Evolutionary conservation across 2,329 filamentous ascomycete genomes (phyloP), one percentile per base, ranked within the genome.

Genomic region (Nannizziopsis arthrosporioides): DNA sequence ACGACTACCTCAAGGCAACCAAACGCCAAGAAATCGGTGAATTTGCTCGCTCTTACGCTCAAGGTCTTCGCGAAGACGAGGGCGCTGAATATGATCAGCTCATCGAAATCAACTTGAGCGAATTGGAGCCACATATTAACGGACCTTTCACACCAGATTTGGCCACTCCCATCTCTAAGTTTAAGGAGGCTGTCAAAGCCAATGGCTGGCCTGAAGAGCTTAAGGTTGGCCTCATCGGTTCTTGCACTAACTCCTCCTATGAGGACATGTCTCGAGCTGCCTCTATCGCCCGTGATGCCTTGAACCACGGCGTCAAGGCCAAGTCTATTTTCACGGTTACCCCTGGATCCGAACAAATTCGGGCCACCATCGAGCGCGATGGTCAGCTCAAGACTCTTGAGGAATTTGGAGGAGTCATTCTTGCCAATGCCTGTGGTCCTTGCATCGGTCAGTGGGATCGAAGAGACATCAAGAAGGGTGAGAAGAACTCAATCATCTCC

Each of bases 131-230:
- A 57, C 87, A 96, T 68, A 88, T 98, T 75, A 98, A 98, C 75
- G 92, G 92, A 57, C 92, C 92, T 56, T 96, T 96, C 80, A 98
- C 92, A 22, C 92, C 92, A 53, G 92, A 98, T 80, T 77, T 98
- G 72, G 89, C 88, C 48, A 96, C 92, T 6, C 92, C 92, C 44
- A 93, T 98, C 68, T 94, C 87, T 72, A 92, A 95, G 75, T 94
- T 96, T 75, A 87, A 85, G 71, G 83, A 93, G 63, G 86, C 87
- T 57, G 90, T 90, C 63, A 88, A 93, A 75, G 81, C 82, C 63
- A 94, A 98, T 74, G 80, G 82, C 69, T 98, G 92, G 92, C 92
- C 92, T 15, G 82, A 92, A 70, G 88, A 94, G 66, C 77, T 98
- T 63, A 95, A 94, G 75, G 92, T 94, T 57, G 90, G 90, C 64